phyloP scores from a whole-genome alignment of 805 yeast species.

The Cyberlindnera sargentensis region DNA sequence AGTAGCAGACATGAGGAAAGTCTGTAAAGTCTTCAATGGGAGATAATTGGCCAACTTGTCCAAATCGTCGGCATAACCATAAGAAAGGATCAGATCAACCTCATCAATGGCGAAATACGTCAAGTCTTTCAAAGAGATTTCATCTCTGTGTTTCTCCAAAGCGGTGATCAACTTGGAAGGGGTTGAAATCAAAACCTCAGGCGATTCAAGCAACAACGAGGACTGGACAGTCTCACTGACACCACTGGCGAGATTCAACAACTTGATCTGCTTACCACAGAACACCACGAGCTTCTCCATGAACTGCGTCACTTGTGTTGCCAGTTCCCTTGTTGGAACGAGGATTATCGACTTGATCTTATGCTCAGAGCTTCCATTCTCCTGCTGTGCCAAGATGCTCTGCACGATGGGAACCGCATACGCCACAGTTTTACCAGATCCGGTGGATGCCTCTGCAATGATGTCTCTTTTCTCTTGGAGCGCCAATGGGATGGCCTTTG shows the following conservation, averaged over 20 bases:
- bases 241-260: slow-evolving; percentile 57
- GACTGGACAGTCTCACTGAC: slow-evolving; percentile 64
- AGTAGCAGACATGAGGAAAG: slow-evolving; percentile 95
- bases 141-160: slow-evolving; percentile 40
- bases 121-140: slow-evolving; percentile 48
- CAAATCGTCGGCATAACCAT: slow-evolving; percentile 87
- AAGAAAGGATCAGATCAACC: slow-evolving; percentile 84
- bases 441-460: slow-evolving; percentile 90
- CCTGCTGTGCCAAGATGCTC: slow-evolving; percentile 44
- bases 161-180: slow-evolving; percentile 67
- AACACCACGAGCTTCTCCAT: slow-evolving; percentile 60
- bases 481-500: slow-evolving; percentile 88
- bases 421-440: slow-evolving; percentile 94
- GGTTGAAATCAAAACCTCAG: slow-evolving; percentile 80
- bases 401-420: slow-evolving; percentile 84
- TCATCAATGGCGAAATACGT: slow-evolving; percentile 84
- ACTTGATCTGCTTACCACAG: slow-evolving; percentile 59
- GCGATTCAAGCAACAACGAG: slow-evolving; percentile 63
- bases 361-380: slow-evolving; percentile 19
- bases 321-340: slow-evolving; percentile 90
- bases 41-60: slow-evolving; percentile 53
- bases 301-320: slow-evolving; percentile 75
- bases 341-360: slow-evolving; percentile 44
- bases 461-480: slow-evolving; percentile 85
- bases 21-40: slow-evolving; percentile 73